Evolutionary conservation across 306 rosid genomes (phyloP).

Genomic region (Corylus avellana): DNA sequence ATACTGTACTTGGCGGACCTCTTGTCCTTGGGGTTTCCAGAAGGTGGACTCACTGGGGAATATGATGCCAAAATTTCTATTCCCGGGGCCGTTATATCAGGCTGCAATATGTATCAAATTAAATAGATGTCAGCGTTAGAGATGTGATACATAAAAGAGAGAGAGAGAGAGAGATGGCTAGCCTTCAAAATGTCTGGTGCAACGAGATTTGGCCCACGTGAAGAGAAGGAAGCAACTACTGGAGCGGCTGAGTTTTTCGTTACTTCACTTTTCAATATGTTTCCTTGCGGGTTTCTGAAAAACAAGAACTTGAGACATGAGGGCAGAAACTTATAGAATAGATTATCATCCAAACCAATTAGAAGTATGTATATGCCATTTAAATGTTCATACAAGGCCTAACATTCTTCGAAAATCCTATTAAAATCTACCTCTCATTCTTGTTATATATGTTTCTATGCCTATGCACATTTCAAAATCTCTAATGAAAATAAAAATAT

Average conservation of each 20-base stretch:
- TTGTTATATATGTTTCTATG: too few relatives aligned
- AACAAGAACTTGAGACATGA: neutral
- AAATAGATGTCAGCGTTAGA: neutral
- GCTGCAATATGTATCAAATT: constrained; percentile 9
- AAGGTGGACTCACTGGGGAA: constrained; percentile 19
- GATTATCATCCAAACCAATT: neutral
- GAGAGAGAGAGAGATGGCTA: neutral
- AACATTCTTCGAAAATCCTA: too few relatives aligned
- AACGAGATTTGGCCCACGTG: constrained; percentile 34
- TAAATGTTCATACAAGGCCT: too few relatives aligned
- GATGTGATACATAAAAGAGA: neutral
- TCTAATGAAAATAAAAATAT: too few relatives aligned
- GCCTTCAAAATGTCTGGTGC: constrained; percentile 29
- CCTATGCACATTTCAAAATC: too few relatives aligned
- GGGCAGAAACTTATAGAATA: neutral
- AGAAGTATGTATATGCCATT: too few relatives aligned
- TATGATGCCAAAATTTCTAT: constrained; percentile 35
- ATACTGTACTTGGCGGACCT: constrained; percentile 20
- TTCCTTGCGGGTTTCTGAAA: neutral
- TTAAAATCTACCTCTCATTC: too few relatives aligned
- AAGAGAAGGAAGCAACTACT: constrained; percentile 22
- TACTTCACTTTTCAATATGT: constrained; percentile 9
- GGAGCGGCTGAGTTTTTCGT: constrained; percentile 18
- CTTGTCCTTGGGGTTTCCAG: neutral
- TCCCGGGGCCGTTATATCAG: constrained; percentile 40